Evolutionary conservation across 2,329 filamentous ascomycete genomes (phyloP).

Genomic region (Aspergillus sp.): DNA sequence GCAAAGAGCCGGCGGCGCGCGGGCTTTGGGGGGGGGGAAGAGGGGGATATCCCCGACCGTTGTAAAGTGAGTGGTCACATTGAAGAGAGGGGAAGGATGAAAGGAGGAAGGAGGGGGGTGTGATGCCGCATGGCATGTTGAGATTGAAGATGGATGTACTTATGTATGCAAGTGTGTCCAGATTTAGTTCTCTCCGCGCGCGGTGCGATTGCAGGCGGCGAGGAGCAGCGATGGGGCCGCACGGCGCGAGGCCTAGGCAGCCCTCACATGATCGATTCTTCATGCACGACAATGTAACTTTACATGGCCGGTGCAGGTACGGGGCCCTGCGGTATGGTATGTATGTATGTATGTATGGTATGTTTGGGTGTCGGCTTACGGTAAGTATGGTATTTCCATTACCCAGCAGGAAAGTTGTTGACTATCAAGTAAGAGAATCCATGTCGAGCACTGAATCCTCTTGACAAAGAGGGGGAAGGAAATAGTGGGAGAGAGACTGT

Average conservation of each 20-base stretch:
- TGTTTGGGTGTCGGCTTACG: not conserved
- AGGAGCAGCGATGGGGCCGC: not conserved
- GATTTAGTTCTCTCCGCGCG: conserved; percentile 3
- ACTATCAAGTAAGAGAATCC: not conserved
- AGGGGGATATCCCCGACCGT: conserved; percentile 6
- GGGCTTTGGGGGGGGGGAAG: not conserved
- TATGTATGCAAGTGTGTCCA: conserved; percentile 3
- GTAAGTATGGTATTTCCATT: not conserved
- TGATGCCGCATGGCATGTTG: not conserved
- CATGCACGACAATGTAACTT: conserved; percentile 35
- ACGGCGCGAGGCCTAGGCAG: conserved; percentile 9
- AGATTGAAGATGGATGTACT: not conserved
- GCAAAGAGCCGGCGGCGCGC: not conserved
- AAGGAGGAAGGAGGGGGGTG: not conserved
- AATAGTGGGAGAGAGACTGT: no score
- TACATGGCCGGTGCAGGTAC: conserved; percentile 18
- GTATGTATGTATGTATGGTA: not conserved
- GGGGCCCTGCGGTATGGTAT: not conserved
- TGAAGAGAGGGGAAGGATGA: not conserved
- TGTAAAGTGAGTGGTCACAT: conserved; percentile 5
- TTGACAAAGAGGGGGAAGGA: no score
- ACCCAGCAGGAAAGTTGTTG: not conserved
- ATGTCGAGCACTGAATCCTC: not conserved
- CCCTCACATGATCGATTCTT: conserved; percentile 39
- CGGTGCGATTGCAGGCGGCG: conserved; percentile 4